These are phyloP conservation scores for Globisporangium perplexum DNA, from an alignment of 352 stramenopile genomes.

Conservation along the genomic window DNA sequence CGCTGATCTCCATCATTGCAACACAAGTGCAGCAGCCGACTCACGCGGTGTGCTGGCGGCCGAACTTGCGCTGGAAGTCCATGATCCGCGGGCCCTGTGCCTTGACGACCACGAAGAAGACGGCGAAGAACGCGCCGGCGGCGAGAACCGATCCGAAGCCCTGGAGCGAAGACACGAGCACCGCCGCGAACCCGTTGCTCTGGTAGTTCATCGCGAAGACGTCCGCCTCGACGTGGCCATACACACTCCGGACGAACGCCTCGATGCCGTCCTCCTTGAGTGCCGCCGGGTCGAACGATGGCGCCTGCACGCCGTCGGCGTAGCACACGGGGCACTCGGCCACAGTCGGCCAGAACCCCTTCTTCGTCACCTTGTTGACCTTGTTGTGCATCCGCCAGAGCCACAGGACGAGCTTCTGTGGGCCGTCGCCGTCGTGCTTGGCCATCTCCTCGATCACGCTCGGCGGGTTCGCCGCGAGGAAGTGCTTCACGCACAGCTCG, in stretches of 20 bases:
- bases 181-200: constrained; percentile 29
- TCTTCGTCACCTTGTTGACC: constrained; percentile 73
- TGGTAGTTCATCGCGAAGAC: constrained; percentile 42
- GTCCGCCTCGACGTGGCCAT: constrained; percentile 42
- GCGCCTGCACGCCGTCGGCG: constrained; percentile 33
- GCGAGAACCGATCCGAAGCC: constrained; percentile 24
- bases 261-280: constrained; percentile 52
- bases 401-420: constrained; percentile 52
- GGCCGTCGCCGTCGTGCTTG: constrained; percentile 25
- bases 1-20: no score
- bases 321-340: constrained; percentile 54
- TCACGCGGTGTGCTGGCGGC: constrained; percentile 16
- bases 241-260: constrained; percentile 47
- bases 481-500: constrained; percentile 70
- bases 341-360: constrained; percentile 57
- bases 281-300: constrained; percentile 36
- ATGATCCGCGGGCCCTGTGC: constrained; percentile 17
- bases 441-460: constrained; percentile 42
- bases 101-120: constrained; percentile 17
- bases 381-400: constrained; percentile 84
- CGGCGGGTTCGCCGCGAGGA: constrained; percentile 56
- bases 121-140: constrained; percentile 4
- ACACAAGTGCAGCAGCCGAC: no score
- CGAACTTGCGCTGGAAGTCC: constrained; percentile 16
- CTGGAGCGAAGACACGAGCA: constrained; percentile 31